These are phyloP conservation scores for Sugiyamaella grinbergsii DNA, from an alignment of 1,139 yeast species.

Conservation along the genomic window DNA sequence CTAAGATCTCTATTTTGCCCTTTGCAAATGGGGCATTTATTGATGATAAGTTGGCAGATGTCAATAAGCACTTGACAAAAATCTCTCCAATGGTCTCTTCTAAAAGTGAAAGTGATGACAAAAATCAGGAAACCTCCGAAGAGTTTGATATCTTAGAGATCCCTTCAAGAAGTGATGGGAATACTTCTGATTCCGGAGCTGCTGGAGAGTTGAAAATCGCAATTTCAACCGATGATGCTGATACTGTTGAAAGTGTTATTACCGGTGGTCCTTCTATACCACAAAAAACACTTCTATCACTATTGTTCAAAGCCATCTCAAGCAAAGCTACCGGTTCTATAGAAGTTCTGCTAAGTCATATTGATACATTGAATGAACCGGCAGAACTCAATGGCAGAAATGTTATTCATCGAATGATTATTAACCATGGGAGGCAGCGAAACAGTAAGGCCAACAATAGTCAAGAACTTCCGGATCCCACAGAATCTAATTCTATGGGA, in stretches of 20 bases:
- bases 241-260: conserved; percentile 29
- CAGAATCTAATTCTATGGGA: conserved; percentile 7
- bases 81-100: conserved; percentile 45
- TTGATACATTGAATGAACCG: conserved; percentile 58
- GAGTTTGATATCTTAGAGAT: not conserved
- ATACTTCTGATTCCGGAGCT: conserved; percentile 23
- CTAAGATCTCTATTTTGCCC: conserved; percentile 73
- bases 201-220: conserved; percentile 29
- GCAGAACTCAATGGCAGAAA: conserved; percentile 80
- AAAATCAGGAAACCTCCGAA: conserved; percentile 9
- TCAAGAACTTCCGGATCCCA: conserved; percentile 3
- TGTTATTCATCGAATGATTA: conserved; percentile 79
- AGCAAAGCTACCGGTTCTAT: conserved; percentile 56
- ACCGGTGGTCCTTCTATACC: conserved; percentile 18
- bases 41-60: conserved; percentile 53
- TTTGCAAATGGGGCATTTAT: conserved; percentile 69
- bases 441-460: conserved; percentile 22
- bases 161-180: conserved; percentile 1
- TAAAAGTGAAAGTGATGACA: conserved; percentile 10
- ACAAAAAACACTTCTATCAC: conserved; percentile 52
- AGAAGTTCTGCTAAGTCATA: conserved; percentile 52
- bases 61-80: conserved; percentile 57
- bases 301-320: conserved; percentile 66
- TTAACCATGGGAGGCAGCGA: conserved; percentile 66
- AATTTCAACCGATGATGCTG: conserved; percentile 36